Base-by-base conservation (phyloP, 306 rosid genomes). In the Citrullus mucosospermus region DNA sequence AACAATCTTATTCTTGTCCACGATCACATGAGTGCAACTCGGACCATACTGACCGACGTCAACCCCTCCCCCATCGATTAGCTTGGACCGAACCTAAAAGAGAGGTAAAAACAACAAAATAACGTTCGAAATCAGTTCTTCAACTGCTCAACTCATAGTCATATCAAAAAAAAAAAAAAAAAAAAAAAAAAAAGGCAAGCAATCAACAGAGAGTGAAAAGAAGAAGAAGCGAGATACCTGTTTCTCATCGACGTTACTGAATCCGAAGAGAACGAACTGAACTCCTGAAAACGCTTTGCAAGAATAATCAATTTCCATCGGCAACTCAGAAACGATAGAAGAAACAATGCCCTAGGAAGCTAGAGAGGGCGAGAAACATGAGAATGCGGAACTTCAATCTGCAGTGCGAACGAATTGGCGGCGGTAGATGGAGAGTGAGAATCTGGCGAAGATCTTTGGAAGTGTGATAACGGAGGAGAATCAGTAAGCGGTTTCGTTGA, bases 21-120 rank as follows among this genome's bases (percentile, higher is more conserved):
- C 93, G 68, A 95, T 84, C 14, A 92, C 90, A 84, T 95, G 99
- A 59, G 96, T 86, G 80, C 97, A 95, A 69, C 68, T 85, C 25
- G 57, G 84, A 79, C 80, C 75, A 83, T 90, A 90, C 82, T 79
- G 84, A 56, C 90, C 91, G 15, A 43, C 91, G 51, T 95, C 97
- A 32, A 85, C 87, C 56, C 93, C 99, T 22, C 96, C 97, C 76
- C 97, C 90, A 25, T 85, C 80, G 6, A 89, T 83, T 60, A 95
- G 93, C 90, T 85, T 92, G 57, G 81, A 82, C 50, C 93, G 96
- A 74, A 91, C 84, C 98, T 95, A 46, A 51, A 53, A 72, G 4
- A 17, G 17, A 28, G 16, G 53, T 9, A 48, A 28, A 30, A 22
- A 82, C 15, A 57, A 75, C 20, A 65, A 66, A 72, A 34, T 25